Evolutionary conservation across 2,329 filamentous ascomycete genomes (phyloP).

Genomic region (Exophiala bonariae): DNA sequence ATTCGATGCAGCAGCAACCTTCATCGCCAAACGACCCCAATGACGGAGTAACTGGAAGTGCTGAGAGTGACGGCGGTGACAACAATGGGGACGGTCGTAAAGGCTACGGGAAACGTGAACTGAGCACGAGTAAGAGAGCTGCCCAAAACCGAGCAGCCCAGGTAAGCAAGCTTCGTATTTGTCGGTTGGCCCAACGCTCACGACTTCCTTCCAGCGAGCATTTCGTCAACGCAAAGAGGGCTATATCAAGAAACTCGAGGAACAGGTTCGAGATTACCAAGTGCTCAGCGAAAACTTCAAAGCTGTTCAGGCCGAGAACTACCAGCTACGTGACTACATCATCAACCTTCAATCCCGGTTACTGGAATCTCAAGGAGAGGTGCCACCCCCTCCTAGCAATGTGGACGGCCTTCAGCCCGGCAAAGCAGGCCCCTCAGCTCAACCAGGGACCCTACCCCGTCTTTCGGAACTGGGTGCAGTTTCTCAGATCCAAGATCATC

Average conservation of each 20-base stretch:
- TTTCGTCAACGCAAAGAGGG: constrained; percentile 97
- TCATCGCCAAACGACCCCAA: constrained; percentile 18
- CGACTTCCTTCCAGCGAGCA: constrained; percentile 65
- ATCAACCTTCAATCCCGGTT: constrained; percentile 85
- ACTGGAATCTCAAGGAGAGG: constrained; percentile 78
- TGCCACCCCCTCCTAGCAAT: constrained; percentile 53
- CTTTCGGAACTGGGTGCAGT: constrained; percentile 24
- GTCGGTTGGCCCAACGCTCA: background rate
- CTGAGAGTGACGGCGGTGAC: constrained; percentile 47
- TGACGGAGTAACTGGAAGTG: constrained; percentile 29
- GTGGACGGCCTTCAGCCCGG: constrained; percentile 28
- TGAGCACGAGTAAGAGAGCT: constrained; percentile 93
- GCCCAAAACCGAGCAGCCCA: constrained; percentile 96
- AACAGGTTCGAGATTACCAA: constrained; percentile 80
- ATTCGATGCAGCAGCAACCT: constrained; percentile 20
- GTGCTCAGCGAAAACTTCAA: constrained; percentile 77
- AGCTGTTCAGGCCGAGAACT: constrained; percentile 83
- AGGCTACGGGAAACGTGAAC: constrained; percentile 73
- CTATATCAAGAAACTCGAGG: constrained; percentile 96
- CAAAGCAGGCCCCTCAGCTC: constrained; percentile 22
- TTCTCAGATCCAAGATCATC: constrained; percentile 17
- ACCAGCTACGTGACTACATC: constrained; percentile 86
- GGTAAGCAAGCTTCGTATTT: constrained; percentile 57
- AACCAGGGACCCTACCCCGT: constrained; percentile 21
- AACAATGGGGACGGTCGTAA: constrained; percentile 62